A percentile compares a stretch with the other conserved stretches of the same genome.
Conservation (phyloP, 345 rosid species). For the Sisymbrium irio region DNA sequence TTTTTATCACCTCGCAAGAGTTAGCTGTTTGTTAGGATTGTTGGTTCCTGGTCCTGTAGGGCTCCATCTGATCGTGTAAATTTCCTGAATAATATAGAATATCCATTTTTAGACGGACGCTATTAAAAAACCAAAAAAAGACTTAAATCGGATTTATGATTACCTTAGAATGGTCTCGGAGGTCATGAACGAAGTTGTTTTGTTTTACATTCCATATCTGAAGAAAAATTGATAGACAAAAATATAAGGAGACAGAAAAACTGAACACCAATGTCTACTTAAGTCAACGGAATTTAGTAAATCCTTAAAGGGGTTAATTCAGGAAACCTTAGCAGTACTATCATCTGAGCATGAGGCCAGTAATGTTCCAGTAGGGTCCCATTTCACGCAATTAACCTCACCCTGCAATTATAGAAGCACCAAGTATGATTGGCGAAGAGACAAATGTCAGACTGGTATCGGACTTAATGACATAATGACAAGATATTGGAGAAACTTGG, state of each 20-base stretch:
- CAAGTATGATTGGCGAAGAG: conserved; percentile 17
- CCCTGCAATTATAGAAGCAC: conserved; percentile 56
- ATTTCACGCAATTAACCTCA: conserved; percentile 98
- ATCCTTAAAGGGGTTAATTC: neutral
- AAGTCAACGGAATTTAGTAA: neutral
- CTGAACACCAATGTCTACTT: neutral
- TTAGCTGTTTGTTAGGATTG: conserved; percentile 85
- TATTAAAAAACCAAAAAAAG: neutral
- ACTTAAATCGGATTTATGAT: neutral
- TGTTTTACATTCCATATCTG: conserved; percentile 92
- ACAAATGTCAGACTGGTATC: neutral
- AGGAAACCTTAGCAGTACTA: conserved; percentile 81
- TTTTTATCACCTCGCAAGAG: conserved; percentile 73
- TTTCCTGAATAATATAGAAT: conserved; percentile 54
- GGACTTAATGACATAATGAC: neutral
- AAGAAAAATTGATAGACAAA: neutral
- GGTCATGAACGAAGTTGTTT: conserved; percentile 73
- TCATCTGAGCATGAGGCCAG: conserved; percentile 99
- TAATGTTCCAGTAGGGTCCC: conserved; percentile 96
- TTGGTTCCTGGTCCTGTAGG: conserved; percentile 91
- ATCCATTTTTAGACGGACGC: neutral
- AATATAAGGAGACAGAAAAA: neutral
- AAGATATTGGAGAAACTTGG: conserved; percentile 6
- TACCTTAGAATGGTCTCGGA: conserved; percentile 79
- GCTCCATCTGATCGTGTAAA: conserved; percentile 92